These are phyloP conservation scores for Fusarium sp. DNA, from an alignment of 2,329 filamentous ascomycete genomes.

Conservation along the genomic window DNA sequence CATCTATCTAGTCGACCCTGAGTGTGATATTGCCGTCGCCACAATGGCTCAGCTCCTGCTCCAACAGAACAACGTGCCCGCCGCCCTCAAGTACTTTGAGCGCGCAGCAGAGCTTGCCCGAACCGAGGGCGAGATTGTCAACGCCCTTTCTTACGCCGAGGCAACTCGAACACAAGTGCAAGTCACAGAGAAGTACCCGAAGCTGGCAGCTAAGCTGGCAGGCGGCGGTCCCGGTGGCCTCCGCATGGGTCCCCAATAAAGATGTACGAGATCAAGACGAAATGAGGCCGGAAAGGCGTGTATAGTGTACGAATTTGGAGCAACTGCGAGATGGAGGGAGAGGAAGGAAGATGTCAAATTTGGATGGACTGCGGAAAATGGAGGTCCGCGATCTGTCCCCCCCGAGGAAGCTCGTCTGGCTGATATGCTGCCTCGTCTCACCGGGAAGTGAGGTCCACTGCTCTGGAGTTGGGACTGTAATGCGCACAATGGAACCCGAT, in stretches of 20 bases:
- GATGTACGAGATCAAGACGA: conserved; percentile 42
- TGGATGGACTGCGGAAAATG: conserved; percentile 33
- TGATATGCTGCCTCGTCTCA: conserved; percentile 39
- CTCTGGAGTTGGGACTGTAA: conserved; percentile 51
- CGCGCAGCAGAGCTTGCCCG: conserved; percentile 93
- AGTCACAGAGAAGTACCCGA: conserved; percentile 89
- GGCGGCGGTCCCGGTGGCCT: conserved; percentile 56
- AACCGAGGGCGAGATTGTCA: conserved; percentile 96
- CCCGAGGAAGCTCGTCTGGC: conserved; percentile 34
- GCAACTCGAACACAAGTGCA: conserved; percentile 96
- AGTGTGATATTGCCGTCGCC: conserved; percentile 98
- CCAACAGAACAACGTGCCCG: conserved; percentile 96
- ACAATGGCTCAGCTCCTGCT: conserved; percentile 98
- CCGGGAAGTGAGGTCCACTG: conserved; percentile 46
- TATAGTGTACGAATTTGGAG: conserved; percentile 51
- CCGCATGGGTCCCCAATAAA: conserved; percentile 55
- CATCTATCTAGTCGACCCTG: conserved; percentile 83
- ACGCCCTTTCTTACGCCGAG: conserved; percentile 96
- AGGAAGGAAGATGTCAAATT: conserved; percentile 40
- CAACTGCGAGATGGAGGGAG: conserved; percentile 20
- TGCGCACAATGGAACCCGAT: conserved; percentile 47
- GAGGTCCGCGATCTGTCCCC: conserved; percentile 28
- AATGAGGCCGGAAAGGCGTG: conserved; percentile 39
- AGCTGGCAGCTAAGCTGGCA: conserved; percentile 79
- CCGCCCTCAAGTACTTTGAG: conserved; percentile 97